Evolutionary conservation across 257 asterid genomes (phyloP).

Genomic region (Pogostemon cablin): DNA sequence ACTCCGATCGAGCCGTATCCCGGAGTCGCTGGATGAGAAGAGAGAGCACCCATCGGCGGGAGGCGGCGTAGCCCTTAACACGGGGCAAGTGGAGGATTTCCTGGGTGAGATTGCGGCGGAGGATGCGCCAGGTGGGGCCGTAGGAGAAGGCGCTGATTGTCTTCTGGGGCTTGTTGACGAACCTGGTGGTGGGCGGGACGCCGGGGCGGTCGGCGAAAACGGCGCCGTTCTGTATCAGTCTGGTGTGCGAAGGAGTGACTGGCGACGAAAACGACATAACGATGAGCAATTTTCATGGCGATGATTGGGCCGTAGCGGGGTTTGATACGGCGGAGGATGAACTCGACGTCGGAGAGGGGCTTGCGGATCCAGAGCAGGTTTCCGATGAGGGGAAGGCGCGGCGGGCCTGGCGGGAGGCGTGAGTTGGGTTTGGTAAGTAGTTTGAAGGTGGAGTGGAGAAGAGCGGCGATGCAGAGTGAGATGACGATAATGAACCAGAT

Average conservation of each 20-base stretch:
- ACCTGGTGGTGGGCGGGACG: constrained; percentile 26
- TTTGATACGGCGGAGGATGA: constrained; percentile 39
- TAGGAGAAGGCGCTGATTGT: constrained; percentile 37
- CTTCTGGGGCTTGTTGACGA: constrained; percentile 25
- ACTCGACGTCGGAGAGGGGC: constrained; percentile 43
- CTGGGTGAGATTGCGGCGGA: constrained; percentile 52
- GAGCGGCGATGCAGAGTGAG: constrained; percentile 50
- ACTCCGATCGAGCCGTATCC: constrained; percentile 25
- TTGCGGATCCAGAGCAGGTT: constrained; percentile 43
- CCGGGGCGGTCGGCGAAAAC: constrained; percentile 50
- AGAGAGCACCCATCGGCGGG: constrained; percentile 47
- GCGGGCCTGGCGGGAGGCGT: constrained; percentile 53
- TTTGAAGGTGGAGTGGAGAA: constrained; percentile 33
- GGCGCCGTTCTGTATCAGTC: constrained; percentile 51
- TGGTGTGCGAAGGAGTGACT: constrained; percentile 46
- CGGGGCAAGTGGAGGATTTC: constrained; percentile 51
- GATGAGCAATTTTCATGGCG: constrained; percentile 38
- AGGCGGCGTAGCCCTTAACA: constrained; percentile 40
- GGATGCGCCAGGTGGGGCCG: constrained; percentile 57
- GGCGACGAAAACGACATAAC: constrained; percentile 38
- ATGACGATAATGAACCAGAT: constrained; percentile 42
- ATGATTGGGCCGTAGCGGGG: constrained; percentile 49
- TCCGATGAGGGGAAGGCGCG: constrained; percentile 37
- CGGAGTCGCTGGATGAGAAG: constrained; percentile 35
- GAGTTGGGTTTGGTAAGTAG: constrained; percentile 25